Percentiles rank a stretch among this genome's conserved stretches.
These are phyloP conservation scores for Cryptosporidium sp. DNA, from an alignment of 169 alveolate species.

Conservation along the genomic window DNA sequence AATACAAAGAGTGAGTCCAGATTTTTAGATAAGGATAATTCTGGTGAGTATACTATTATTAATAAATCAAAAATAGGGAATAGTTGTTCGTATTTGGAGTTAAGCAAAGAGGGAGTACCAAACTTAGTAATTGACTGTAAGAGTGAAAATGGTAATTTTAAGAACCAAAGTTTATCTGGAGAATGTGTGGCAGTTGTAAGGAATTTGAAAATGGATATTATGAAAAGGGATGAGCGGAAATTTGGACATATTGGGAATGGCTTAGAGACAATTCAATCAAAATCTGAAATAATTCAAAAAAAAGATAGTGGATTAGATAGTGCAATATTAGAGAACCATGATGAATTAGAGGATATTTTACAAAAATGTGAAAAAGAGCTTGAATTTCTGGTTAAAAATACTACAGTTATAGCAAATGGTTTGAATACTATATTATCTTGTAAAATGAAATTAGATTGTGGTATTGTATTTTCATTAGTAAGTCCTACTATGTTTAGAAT, in stretches of 20 bases:
- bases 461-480: constrained; percentile 48
- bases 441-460: constrained; percentile 42
- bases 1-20: background rate
- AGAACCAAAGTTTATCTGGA: constrained; percentile 9
- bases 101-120: constrained; percentile 17
- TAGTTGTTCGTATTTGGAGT: constrained; percentile 17
- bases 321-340: background rate
- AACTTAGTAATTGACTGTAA: constrained; percentile 14
- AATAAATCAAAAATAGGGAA: constrained; percentile 1
- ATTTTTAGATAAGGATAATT: background rate
- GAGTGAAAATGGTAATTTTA: constrained; percentile 26
- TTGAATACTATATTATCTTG: constrained; percentile 19
- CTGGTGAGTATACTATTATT: background rate
- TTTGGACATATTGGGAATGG: background rate
- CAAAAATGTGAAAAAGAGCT: constrained; percentile 37
- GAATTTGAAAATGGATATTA: constrained; percentile 8
- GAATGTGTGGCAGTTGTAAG: constrained; percentile 29
- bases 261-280: background rate
- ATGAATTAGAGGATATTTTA: constrained; percentile 20
- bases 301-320: background rate
- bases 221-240: background rate
- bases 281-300: background rate
- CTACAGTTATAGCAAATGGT: constrained; percentile 67
- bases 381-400: background rate
- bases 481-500: constrained; percentile 73